A percentile compares a stretch with the other conserved stretches of the same genome.
Conservation (phyloP, 2,329 filamentous ascomycete species). For the Fusarium papillatum region DNA sequence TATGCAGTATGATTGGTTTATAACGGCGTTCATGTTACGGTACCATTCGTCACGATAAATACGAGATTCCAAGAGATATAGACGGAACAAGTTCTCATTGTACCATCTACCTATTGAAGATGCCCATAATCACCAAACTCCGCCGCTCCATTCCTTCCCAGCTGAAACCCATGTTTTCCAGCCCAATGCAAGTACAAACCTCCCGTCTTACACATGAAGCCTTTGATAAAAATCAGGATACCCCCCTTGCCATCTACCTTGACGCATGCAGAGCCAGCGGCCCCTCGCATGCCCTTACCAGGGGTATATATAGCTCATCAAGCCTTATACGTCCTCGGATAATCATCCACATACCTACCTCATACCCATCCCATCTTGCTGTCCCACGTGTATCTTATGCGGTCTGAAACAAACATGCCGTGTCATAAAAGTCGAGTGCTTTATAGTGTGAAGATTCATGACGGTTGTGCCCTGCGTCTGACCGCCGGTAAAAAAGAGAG, state of each 20-base stretch:
- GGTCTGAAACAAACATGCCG: slow-evolving; percentile 37
- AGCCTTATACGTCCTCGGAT: slow-evolving; percentile 29
- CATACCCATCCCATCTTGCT: slow-evolving; percentile 18
- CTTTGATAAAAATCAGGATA: slow-evolving; percentile 25
- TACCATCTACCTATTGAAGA: slow-evolving; percentile 42
- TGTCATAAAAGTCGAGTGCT: slow-evolving; percentile 45
- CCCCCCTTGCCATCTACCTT: slow-evolving; percentile 20
- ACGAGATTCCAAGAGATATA: background rate
- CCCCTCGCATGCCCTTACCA: slow-evolving; percentile 16
- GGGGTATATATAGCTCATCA: slow-evolving; percentile 40
- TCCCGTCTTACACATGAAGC: slow-evolving; percentile 39
- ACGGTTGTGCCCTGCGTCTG: slow-evolving; percentile 39
- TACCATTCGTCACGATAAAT: slow-evolving; percentile 4
- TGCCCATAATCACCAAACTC: slow-evolving; percentile 49
- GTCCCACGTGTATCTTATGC: slow-evolving; percentile 35
- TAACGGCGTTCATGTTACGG: too few species aligned
- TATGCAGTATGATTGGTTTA: background rate
- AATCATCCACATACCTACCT: slow-evolving; percentile 17
- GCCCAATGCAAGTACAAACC: slow-evolving; percentile 43
- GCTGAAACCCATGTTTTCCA: slow-evolving; percentile 45
- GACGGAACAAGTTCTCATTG: slow-evolving; percentile 42
- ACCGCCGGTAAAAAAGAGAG: slow-evolving; percentile 42
- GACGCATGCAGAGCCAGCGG: slow-evolving; percentile 2
- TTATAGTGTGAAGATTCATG: slow-evolving; percentile 44
- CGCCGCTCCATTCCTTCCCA: slow-evolving; percentile 49